Base-by-base conservation (phyloP, 2,329 filamentous ascomycete species). In the Fusarium gaditjirri region DNA sequence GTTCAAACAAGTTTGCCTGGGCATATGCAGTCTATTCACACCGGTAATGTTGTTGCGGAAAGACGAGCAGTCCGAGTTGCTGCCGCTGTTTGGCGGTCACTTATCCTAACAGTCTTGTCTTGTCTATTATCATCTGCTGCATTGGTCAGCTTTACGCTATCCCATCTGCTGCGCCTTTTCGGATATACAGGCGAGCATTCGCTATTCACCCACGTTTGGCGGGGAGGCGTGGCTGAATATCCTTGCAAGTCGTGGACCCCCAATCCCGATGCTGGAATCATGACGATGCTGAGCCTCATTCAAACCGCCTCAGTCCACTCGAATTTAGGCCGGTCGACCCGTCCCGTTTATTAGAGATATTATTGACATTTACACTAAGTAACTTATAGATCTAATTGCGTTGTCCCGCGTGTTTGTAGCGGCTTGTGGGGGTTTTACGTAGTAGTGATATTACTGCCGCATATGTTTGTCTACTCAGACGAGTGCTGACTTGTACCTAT, bases 241-340 rank as follows among this genome's bases (percentile, higher is more conserved):
- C 56, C 63, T 71, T 65, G 55, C 31, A 63, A 38, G 43, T 61
- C 57, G 57, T 69, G 68, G 59, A 46, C 61, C 49, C 62, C 53
- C 60, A 60, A 60, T 66, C 42, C 38, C 38, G 52, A 65, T 58
- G 42, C 55, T 60, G 65, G 49, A 67, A 63, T 58, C 63, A 73
- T 62, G 55, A 71, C 53, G 71, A 70, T 67, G 46, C 44, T 74
- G 68, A 71, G 53, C 54, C 61, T 64, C 65, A 39, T 23, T 39
- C 49, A 73, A 64, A 38, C 43, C 27, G 62, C 65, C 56, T 35
- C 21, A 36, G 53, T 47, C 76, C 63, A 58, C 49, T 46, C 59
- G 64, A 67, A 49, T 47, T 33, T 56, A 38, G 33, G 44, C 55
- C 36, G 52, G 54, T 41, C 61, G 49, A 29, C 59, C 58, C 68